These are phyloP conservation scores for Ogataea populi-albae DNA, from an alignment of 805 yeast genomes.

Conservation along the genomic window DNA sequence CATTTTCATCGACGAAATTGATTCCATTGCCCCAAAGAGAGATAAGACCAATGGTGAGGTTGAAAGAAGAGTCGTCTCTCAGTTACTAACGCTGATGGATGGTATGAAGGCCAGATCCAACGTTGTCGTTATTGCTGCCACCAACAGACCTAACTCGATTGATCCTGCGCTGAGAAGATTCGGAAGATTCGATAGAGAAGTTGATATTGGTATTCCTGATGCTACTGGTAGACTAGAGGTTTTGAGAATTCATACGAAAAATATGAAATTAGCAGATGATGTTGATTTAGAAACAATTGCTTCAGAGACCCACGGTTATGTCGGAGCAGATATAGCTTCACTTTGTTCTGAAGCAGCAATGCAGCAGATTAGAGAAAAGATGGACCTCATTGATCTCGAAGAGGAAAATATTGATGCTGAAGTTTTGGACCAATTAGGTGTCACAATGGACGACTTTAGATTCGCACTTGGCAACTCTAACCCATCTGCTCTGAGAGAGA, in stretches of 20 bases:
- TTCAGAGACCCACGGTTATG: conserved; percentile 98
- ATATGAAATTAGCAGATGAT: conserved; percentile 93
- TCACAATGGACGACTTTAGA: conserved; percentile 97
- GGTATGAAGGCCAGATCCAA: conserved; percentile 99
- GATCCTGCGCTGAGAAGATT: conserved; percentile 85
- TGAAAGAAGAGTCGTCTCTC: conserved; percentile 98
- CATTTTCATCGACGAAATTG: conserved; percentile 97
- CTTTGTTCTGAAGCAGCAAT: conserved; percentile 99
- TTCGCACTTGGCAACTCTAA: conserved; percentile 97
- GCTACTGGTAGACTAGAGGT: conserved; percentile 98
- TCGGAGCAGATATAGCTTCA: conserved; percentile 98
- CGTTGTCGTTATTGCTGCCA: conserved; percentile 97
- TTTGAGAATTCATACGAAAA: conserved; percentile 94
- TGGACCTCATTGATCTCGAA: conserved; percentile 95
- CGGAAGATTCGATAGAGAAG: conserved; percentile 84
- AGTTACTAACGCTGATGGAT: conserved; percentile 95
- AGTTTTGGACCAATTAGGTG: conserved; percentile 92
- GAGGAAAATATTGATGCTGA: conserved; percentile 98
- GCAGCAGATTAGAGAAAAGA: conserved; percentile 99
- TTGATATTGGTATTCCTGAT: conserved; percentile 91
- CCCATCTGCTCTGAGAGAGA: conserved; percentile 98
- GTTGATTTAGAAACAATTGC: conserved; percentile 96
- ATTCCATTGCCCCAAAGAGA: conserved; percentile 98
- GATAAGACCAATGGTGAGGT: conserved; percentile 99
- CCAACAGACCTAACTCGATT: conserved; percentile 81